phyloP scores from a whole-genome alignment of 495 filamentous ascomycete species.

The Bryoglossum gracile region DNA sequence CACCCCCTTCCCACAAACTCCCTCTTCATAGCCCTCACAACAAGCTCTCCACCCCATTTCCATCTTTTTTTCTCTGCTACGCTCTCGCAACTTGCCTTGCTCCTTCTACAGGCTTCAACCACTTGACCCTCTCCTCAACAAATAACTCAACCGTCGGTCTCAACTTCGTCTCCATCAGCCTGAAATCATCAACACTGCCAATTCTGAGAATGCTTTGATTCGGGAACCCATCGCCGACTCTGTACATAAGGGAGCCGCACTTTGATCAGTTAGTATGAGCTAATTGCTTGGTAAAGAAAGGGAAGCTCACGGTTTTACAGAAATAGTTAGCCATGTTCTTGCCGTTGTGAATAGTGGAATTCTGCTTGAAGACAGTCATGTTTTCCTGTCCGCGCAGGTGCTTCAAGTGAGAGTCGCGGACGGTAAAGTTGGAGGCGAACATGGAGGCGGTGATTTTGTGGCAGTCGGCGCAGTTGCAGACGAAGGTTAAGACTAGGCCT shows the following conservation, averaged over 20 bases:
- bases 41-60: too few relatives aligned
- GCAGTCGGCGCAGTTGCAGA: constrained; percentile 53
- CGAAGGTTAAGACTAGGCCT: constrained; percentile 41
- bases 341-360: constrained; percentile 33
- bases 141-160: constrained; percentile 39
- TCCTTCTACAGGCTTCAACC: constrained; percentile 25
- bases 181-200: constrained; percentile 49
- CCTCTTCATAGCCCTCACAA: too few relatives aligned
- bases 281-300: too few relatives aligned
- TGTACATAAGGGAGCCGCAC: constrained; percentile 50
- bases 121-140: constrained; percentile 36
- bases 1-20: too few relatives aligned
- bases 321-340: constrained; percentile 49
- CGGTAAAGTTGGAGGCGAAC: constrained; percentile 50
- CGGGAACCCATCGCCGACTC: constrained; percentile 28
- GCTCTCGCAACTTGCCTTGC: constrained; percentile 31
- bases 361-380: constrained; percentile 35
- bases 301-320: too few relatives aligned
- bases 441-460: constrained; percentile 53
- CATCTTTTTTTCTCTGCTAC: too few relatives aligned
- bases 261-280: too few relatives aligned
- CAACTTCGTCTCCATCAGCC: constrained; percentile 43
- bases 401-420: constrained; percentile 33
- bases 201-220: constrained; percentile 39
- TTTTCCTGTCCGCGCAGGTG: constrained; percentile 41